These are phyloP conservation scores for Rhodocollybia butyracea DNA, from an alignment of 768 basidiomycete genomes.

Conservation along the genomic window DNA sequence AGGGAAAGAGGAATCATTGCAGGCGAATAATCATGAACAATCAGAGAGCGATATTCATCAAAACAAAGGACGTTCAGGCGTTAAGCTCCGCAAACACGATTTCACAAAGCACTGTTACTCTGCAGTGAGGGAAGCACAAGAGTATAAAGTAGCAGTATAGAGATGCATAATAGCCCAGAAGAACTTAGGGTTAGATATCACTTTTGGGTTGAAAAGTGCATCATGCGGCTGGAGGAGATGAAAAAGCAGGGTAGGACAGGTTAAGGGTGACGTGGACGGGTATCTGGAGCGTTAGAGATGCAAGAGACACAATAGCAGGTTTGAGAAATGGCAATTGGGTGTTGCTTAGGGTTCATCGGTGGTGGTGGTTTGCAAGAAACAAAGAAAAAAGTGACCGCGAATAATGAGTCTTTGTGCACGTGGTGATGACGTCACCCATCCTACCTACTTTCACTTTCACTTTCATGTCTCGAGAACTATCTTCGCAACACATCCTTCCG, in stretches of 20 bases:
- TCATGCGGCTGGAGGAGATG: slow-evolving; percentile 8
- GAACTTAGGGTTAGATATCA: slow-evolving; percentile 10
- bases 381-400: not conserved
- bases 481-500: slow-evolving; percentile 49
- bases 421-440: not conserved
- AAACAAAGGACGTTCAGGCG: not conserved
- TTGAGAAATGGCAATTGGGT: slow-evolving; percentile 2
- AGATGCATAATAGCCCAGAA: not conserved
- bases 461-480: not conserved
- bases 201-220: slow-evolving; percentile 3
- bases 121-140: not conserved
- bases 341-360: not conserved
- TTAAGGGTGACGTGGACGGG: not conserved
- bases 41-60: not conserved
- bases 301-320: not conserved
- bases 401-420: not conserved
- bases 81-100: not conserved
- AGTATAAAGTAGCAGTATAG: not conserved
- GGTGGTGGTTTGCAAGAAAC: not conserved
- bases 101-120: slow-evolving; percentile 2
- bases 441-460: not conserved
- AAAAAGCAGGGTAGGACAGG: slow-evolving; percentile 3
- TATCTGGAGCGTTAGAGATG: not conserved
- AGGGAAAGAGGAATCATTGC: not conserved
- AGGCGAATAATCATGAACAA: not conserved